phyloP scores from a whole-genome alignment of 495 filamentous ascomycete species.

The Lasiosphaeriaceae sp. region DNA sequence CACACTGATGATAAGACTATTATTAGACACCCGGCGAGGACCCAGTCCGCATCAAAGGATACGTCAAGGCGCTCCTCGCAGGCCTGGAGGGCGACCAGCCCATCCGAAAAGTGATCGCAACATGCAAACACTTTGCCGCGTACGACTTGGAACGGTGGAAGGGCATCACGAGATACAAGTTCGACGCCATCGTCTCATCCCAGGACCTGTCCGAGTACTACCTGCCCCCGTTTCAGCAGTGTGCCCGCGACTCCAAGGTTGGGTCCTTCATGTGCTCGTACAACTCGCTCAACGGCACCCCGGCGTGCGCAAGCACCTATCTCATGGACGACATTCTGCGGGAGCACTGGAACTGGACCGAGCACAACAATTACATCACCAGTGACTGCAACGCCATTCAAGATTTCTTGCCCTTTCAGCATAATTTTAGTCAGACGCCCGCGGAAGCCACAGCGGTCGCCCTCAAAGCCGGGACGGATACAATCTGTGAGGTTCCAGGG shows the following conservation, averaged over 20 bases:
- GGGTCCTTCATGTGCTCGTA: slow-evolving; percentile 48
- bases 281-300: slow-evolving; percentile 44
- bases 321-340: slow-evolving; percentile 40
- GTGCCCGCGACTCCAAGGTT: slow-evolving; percentile 41
- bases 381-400: slow-evolving; percentile 43
- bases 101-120: slow-evolving; percentile 15
- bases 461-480: slow-evolving; percentile 17
- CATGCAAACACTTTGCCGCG: slow-evolving; percentile 43
- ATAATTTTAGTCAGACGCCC: slow-evolving; percentile 27
- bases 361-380: slow-evolving; percentile 39
- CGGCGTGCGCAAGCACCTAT: slow-evolving; percentile 40
- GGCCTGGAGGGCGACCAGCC: slow-evolving; percentile 19
- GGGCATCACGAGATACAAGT: slow-evolving; percentile 24
- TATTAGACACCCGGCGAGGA: slow-evolving; percentile 35
- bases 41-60: slow-evolving; percentile 34
- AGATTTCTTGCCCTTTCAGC: slow-evolving; percentile 15
- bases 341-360: slow-evolving; percentile 44
- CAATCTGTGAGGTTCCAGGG: slow-evolving; percentile 27
- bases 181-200: slow-evolving; percentile 35
- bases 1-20: not conserved
- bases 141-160: slow-evolving; percentile 33
- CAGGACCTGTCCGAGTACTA: slow-evolving; percentile 49
- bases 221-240: slow-evolving; percentile 44
- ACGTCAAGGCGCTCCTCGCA: slow-evolving; percentile 32
- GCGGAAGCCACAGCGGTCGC: slow-evolving; percentile 25